Conservation (phyloP, 2,329 filamentous ascomycete species). For the Aquanectria penicillioides region DNA sequence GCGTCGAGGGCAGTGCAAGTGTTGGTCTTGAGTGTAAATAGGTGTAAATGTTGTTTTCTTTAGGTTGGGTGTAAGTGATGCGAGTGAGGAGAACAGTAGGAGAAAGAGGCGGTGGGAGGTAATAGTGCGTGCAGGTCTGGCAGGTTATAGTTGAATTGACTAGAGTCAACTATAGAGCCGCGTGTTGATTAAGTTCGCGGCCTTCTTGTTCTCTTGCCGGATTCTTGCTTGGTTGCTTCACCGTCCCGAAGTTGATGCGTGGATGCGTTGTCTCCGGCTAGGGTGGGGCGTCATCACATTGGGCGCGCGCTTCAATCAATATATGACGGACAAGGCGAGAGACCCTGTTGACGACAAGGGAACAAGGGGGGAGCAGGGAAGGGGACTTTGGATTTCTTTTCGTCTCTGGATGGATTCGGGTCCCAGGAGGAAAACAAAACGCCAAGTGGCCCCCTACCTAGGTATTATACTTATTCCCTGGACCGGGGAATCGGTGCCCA, state of each 20-base stretch:
- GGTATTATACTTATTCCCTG: constrained; percentile 11
- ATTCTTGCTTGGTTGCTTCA: constrained; percentile 13
- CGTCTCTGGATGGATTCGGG: neutral
- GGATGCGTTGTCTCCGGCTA: constrained; percentile 37
- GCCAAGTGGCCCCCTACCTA: too few species aligned
- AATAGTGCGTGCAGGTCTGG: neutral
- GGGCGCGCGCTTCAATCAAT: constrained; percentile 6
- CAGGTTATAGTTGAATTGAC: constrained; percentile 11
- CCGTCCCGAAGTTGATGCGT: constrained; percentile 22
- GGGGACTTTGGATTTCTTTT: neutral
- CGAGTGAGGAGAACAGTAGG: neutral
- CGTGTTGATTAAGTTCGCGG: constrained; percentile 6
- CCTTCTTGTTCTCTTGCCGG: constrained; percentile 10
- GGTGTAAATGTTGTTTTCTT: too few species aligned
- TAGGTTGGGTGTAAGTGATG: neutral
- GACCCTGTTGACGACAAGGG: constrained; percentile 13
- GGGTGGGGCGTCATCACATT: constrained; percentile 32
- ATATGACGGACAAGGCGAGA: constrained; percentile 4
- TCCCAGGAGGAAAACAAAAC: neutral
- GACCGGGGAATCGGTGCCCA: constrained; percentile 18
- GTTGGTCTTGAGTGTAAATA: too few species aligned
- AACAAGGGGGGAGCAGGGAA: neutral
- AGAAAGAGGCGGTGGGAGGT: constrained; percentile 5
- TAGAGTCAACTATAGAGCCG: constrained; percentile 6
- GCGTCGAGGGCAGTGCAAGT: too few species aligned